Evolutionary conservation across 345 rosid genomes (phyloP).

Genomic region (Populus ilicifolia): DNA sequence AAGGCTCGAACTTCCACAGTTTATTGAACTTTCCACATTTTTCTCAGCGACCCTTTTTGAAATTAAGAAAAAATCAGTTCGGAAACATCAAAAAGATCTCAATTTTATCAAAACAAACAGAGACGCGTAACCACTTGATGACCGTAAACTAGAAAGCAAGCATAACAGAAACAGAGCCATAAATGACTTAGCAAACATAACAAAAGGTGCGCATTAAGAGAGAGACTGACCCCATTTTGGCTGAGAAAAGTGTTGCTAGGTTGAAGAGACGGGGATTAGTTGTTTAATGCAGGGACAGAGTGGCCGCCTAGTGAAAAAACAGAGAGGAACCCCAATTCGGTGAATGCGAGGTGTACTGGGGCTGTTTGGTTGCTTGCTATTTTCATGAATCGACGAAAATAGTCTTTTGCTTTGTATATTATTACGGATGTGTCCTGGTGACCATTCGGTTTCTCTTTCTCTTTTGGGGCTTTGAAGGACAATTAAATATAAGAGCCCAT

Average conservation of each 20-base stretch:
- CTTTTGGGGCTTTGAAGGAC: not conserved
- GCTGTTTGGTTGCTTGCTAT: not conserved
- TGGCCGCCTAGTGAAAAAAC: not conserved
- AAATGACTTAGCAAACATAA: not conserved
- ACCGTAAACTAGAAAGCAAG: not conserved
- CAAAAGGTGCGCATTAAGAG: not conserved
- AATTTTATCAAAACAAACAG: not conserved
- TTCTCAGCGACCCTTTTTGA: not conserved
- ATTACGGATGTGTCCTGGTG: not conserved
- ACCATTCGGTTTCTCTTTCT: not conserved
- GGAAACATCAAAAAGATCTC: not conserved
- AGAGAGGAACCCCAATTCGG: not conserved
- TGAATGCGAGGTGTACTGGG: not conserved
- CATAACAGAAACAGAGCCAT: not conserved
- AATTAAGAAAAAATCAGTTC: not conserved
- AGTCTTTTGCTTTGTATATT: not conserved
- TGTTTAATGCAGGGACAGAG: not conserved
- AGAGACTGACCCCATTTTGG: constrained; percentile 15
- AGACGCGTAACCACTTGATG: not conserved
- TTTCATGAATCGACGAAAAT: not conserved
- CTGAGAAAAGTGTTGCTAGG: not conserved
- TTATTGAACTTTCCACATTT: not conserved
- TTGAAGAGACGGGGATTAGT: not conserved
- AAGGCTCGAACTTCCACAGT: not conserved
- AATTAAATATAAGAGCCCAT: no score